Conservation (phyloP, 1,284 basidiomycete species). For the Trichosporon coremiiforme region DNA sequence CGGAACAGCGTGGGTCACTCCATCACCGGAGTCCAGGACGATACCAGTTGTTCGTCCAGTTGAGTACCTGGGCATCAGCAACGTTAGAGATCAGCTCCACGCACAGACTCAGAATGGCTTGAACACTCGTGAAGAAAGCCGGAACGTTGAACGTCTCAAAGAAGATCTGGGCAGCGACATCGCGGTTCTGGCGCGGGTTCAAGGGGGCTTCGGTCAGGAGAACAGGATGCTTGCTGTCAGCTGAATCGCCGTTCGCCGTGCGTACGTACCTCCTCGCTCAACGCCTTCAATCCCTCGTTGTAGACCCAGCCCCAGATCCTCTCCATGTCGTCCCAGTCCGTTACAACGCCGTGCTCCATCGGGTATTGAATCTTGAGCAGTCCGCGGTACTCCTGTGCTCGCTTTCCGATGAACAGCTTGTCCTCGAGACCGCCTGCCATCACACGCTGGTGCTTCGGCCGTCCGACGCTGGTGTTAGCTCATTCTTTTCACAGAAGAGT, state of each 20-base stretch:
- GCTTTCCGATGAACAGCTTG: conserved; percentile 87
- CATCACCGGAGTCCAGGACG: conserved; percentile 97
- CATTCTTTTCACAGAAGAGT: not conserved
- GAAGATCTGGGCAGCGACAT: conserved; percentile 95
- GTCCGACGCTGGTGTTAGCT: conserved; percentile 69
- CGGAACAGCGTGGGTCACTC: conserved; percentile 97
- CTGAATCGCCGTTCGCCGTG: not conserved
- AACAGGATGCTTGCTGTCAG: conserved; percentile 78
- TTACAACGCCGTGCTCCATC: conserved; percentile 88
- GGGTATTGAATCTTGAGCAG: conserved; percentile 93
- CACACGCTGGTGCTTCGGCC: conserved; percentile 92
- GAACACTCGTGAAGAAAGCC: conserved; percentile 93
- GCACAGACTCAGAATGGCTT: conserved; percentile 93
- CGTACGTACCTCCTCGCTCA: conserved; percentile 84
- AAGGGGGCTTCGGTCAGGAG: conserved; percentile 91
- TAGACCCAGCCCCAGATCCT: conserved; percentile 97
- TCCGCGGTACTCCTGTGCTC: conserved; percentile 90
- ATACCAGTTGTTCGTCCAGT: conserved; percentile 99
- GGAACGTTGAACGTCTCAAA: conserved; percentile 99
- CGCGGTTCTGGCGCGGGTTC: conserved; percentile 91
- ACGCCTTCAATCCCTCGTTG: conserved; percentile 85
- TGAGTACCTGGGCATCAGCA: conserved; percentile 72
- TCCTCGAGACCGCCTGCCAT: conserved; percentile 76
- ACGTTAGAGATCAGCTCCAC: conserved; percentile 41
- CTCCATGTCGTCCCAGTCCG: conserved; percentile 99